Conservation (phyloP, 176 grass and related monocot species). For the Puccinellia tenuiflora region DNA sequence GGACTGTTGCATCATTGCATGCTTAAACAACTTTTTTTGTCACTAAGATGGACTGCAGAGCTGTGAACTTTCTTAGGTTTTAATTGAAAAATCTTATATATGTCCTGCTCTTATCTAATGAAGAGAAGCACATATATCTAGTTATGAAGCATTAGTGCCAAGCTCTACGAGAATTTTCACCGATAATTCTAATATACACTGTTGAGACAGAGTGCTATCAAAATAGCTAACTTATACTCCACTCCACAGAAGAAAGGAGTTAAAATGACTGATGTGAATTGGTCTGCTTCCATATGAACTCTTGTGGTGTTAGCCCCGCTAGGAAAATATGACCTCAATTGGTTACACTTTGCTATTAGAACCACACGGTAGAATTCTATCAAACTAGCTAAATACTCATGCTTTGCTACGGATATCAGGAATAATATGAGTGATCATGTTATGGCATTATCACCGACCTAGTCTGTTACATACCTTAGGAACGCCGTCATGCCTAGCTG, state of each 20-base stretch:
- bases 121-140: background rate
- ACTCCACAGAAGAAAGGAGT: background rate
- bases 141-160: background rate
- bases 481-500: background rate
- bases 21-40: background rate
- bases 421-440: background rate
- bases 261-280: background rate
- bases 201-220: background rate
- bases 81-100: background rate
- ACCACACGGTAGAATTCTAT: background rate
- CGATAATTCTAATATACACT: background rate
- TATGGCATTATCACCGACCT: background rate
- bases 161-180: background rate
- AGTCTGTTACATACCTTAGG: background rate
- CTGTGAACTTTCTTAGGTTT: background rate
- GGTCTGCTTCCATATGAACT: conserved; percentile 1
- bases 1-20: background rate
- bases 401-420: background rate
- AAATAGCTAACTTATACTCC: background rate
- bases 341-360: conserved; percentile 4
- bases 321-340: background rate
- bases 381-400: background rate
- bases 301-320: background rate
- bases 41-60: background rate
- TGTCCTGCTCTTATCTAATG: background rate